Evolutionary conservation across 139 green algal species (phyloP).

Genomic region (Coelastrella sp.): DNA sequence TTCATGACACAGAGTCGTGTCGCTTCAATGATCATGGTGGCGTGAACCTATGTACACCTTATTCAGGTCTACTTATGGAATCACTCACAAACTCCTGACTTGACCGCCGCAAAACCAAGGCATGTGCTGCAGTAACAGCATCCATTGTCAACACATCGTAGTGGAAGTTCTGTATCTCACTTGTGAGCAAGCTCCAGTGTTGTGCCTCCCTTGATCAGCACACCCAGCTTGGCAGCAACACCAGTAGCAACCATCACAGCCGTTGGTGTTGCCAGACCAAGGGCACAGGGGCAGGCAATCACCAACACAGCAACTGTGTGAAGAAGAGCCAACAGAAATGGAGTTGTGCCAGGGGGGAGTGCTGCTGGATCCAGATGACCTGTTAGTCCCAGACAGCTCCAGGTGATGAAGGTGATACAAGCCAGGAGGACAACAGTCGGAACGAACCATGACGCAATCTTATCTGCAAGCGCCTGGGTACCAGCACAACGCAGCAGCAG

Average conservation of each 20-base stretch:
- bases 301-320: constrained; percentile 71
- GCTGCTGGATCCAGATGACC: constrained; percentile 41
- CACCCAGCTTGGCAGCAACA: constrained; percentile 78
- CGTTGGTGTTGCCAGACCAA: constrained; percentile 96
- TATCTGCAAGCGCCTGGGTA: constrained; percentile 83
- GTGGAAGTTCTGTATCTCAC: background rate
- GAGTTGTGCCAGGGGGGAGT: constrained; percentile 80
- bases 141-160: too few relatives aligned
- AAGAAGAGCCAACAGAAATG: constrained; percentile 89
- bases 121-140: too few relatives aligned
- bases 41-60: too few relatives aligned
- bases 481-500: constrained; percentile 5
- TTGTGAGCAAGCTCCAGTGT: constrained; percentile 55
- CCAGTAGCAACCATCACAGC: constrained; percentile 94
- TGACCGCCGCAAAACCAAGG: too few relatives aligned
- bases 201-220: constrained; percentile 67
- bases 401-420: constrained; percentile 15
- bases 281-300: constrained; percentile 96
- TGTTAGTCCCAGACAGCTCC: constrained; percentile 39
- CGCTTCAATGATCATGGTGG: too few relatives aligned
- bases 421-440: constrained; percentile 77
- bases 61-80: too few relatives aligned
- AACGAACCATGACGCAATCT: constrained; percentile 90
- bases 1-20: too few relatives aligned
- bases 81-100: too few relatives aligned